Percentiles rank a stretch among this genome's conserved stretches.
Conservation (phyloP, 2,329 filamentous ascomycete species). For the Drechslera avenae region DNA sequence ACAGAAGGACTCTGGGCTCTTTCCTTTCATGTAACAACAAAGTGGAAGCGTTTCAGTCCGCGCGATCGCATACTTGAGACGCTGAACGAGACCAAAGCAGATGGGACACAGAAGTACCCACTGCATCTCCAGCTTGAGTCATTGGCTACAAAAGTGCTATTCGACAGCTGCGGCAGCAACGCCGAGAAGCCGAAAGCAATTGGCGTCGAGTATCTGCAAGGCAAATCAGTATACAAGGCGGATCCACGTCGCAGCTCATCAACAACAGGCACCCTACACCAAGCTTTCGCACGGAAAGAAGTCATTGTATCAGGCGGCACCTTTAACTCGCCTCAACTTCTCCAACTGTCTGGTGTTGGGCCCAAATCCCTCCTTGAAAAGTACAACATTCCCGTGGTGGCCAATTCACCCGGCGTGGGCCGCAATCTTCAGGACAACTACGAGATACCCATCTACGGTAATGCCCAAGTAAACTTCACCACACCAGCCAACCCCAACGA, state of each 20-base stretch:
- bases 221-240: constrained; percentile 50
- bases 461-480: constrained; percentile 8
- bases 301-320: constrained; percentile 50
- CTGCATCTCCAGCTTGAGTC: constrained; percentile 41
- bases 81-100: constrained; percentile 4
- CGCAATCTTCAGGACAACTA: constrained; percentile 34
- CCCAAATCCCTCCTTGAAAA: constrained; percentile 57
- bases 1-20: constrained; percentile 47
- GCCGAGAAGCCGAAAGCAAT: constrained; percentile 42
- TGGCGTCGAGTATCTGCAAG: constrained; percentile 52
- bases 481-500: constrained; percentile 7
- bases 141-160: constrained; percentile 49
- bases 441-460: constrained; percentile 59
- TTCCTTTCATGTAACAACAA: constrained; percentile 30
- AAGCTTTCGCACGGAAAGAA: constrained; percentile 28
- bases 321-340: constrained; percentile 66
- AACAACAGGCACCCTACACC: constrained; percentile 8
- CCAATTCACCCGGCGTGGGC: constrained; percentile 51
- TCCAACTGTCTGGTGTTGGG: constrained; percentile 67
- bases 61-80: constrained; percentile 22
- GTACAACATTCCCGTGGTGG: constrained; percentile 58
- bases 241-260: constrained; percentile 45
- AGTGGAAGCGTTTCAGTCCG: constrained; percentile 25
- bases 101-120: constrained; percentile 21
- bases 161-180: constrained; percentile 31